Evolutionary conservation across 2,329 filamentous ascomycete genomes (phyloP).

Genomic region (Aspergillus novofumigatus): DNA sequence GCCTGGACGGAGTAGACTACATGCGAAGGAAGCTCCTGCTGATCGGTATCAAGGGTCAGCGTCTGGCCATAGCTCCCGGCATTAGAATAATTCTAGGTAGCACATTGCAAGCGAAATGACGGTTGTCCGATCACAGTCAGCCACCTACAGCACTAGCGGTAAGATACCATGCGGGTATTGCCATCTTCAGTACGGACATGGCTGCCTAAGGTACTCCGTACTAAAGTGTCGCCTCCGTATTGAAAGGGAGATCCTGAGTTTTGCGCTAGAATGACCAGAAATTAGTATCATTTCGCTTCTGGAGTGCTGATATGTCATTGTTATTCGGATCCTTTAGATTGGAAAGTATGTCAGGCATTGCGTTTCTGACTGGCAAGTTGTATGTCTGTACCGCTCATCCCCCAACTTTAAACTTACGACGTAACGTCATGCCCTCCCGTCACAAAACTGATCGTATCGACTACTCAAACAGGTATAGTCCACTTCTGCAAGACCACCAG

Average conservation of each 20-base stretch:
- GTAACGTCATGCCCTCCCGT: neutral
- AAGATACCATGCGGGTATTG: neutral
- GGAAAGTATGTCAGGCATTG: neutral
- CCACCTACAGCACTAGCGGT: neutral
- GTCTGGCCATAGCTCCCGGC: constrained; percentile 27
- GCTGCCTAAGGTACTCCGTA: neutral
- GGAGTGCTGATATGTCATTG: too few species aligned
- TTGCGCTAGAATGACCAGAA: neutral
- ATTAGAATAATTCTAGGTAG: neutral
- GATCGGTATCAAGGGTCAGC: constrained; percentile 13
- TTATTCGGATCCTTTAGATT: neutral
- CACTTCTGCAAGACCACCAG: constrained; percentile 7
- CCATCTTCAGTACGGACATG: neutral
- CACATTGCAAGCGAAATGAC: neutral
- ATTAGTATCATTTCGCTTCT: neutral
- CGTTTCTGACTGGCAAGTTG: neutral
- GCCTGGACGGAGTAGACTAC: neutral
- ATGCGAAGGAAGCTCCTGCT: neutral
- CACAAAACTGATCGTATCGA: constrained; percentile 10
- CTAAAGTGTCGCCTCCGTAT: neutral
- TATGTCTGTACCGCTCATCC: neutral
- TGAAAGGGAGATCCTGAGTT: neutral
- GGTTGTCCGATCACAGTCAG: neutral
- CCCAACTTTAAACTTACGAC: neutral
- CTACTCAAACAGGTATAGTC: constrained; percentile 5